Base-by-base conservation (phyloP, 148 eudicot species). In the Pharnaceum exiguum region DNA sequence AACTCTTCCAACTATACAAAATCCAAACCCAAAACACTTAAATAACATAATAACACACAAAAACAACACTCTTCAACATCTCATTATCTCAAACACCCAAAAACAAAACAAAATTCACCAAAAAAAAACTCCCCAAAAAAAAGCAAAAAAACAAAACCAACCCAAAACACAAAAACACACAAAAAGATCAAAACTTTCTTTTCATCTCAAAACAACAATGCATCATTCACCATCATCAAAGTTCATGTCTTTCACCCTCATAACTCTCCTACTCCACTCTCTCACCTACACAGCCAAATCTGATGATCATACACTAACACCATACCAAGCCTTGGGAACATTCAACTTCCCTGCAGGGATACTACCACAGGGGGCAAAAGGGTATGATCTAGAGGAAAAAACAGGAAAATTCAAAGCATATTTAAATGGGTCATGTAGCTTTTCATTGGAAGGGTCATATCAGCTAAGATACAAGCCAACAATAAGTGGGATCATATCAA, bases 361-460 rank as follows among this genome's bases (percentile, higher is more conserved):
- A 17, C 83, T 85, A 15, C 93, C 93, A 4, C 38, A 67, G 29
- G 85, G 87, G 10, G 76, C 69, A 9, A 35, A 55, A 2, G 78
- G 73, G n/a, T 85, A 85, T 59, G 79, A 80, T 37, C 65, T 85
- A 18, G 75, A 80, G 49, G 30, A 36, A 7, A 33, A 54, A 18
- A 45, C 79, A 5, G 93, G 87, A 2, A 64, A 74, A 62, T 81
- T 79, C 68, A 70, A 58, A 49, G 84, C 75, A 9, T 73, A 68
- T 25, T 55, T 81, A 0, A 52, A 62, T 37, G 90, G 77, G 38
- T 50, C 76, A 0, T 82, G 87, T 46, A 75, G 76, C 31, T 85
- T 79, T 66, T 68, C 85, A 16, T 69, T 82, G 6, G 83, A 82
- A 18, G 90, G 90, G 1, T 81, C 86, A 1, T 85, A 82, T 45